These are phyloP conservation scores for Wallemia hederae DNA, from an alignment of 1,284 basidiomycete genomes.

Conservation along the genomic window DNA sequence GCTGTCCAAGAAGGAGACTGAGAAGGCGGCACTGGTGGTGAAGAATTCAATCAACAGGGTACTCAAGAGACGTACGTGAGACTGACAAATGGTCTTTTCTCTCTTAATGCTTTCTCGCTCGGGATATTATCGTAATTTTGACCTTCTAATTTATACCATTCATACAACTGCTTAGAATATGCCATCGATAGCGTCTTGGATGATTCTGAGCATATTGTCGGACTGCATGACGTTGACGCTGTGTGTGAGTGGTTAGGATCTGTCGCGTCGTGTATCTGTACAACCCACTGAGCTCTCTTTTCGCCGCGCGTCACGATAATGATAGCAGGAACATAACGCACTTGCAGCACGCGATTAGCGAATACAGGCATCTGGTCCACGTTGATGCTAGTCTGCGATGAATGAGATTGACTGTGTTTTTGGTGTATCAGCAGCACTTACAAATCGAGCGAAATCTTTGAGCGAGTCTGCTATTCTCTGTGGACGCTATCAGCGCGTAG, in stretches of 20 bases:
- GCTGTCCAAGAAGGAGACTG: slow-evolving; percentile 61
- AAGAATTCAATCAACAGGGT: slow-evolving; percentile 49
- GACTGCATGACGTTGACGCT: not conserved
- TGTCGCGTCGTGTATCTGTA: not conserved
- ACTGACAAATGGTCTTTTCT: not conserved
- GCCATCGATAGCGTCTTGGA: not conserved
- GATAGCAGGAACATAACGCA: not conserved
- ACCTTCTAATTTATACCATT: too few relatives aligned
- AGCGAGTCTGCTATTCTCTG: not conserved
- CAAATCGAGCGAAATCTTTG: not conserved
- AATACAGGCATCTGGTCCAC: not conserved
- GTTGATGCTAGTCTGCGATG: not conserved
- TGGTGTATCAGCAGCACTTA: not conserved
- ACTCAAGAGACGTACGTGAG: slow-evolving; percentile 10
- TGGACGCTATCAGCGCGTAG: not conserved
- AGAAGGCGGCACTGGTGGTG: slow-evolving; percentile 50
- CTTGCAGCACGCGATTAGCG: not conserved
- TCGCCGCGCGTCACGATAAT: not conserved
- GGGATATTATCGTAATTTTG: too few relatives aligned
- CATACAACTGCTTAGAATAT: not conserved
- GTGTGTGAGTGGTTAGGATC: not conserved
- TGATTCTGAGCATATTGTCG: not conserved
- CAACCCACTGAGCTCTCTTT: not conserved
- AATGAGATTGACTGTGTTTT: not conserved
- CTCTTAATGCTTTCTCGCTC: not conserved